Percentiles rank a stretch among this genome's conserved stretches.
Conservation (phyloP, 306 rosid genomes). For the Quercus wislizeni region DNA sequence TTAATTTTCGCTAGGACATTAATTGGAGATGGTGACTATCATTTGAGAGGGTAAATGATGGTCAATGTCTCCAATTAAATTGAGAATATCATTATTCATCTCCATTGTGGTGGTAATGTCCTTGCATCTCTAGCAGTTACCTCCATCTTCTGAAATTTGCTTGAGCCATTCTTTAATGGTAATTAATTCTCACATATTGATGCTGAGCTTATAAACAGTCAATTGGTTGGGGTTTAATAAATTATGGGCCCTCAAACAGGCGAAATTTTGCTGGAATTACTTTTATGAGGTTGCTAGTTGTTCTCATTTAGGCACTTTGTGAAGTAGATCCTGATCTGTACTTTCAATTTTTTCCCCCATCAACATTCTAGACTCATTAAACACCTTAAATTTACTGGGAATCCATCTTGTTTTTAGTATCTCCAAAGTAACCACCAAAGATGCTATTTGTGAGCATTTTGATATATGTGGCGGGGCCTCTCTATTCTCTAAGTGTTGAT, state of each 20-base stretch:
- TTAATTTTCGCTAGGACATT: too few relatives aligned
- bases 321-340: neutral
- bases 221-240: neutral
- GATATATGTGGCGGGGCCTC: neutral
- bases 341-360: neutral
- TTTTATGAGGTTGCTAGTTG: neutral
- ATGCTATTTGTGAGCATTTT: neutral
- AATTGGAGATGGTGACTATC: too few relatives aligned
- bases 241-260: neutral
- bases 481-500: neutral
- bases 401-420: neutral
- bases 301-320: neutral
- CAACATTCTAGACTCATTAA: neutral
- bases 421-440: neutral
- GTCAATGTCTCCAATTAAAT: too few relatives aligned
- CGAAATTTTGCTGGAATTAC: neutral
- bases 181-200: neutral
- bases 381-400: neutral
- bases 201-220: neutral
- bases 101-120: neutral
- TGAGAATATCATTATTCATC: neutral
- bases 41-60: too few relatives aligned
- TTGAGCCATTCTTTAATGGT: neutral
- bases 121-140: neutral
- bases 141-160: neutral